Percentiles rank a stretch among this genome's conserved stretches.
Conservation (phyloP, 2,329 filamentous ascomycete genomes). For the Alternaria ethzedia region DNA sequence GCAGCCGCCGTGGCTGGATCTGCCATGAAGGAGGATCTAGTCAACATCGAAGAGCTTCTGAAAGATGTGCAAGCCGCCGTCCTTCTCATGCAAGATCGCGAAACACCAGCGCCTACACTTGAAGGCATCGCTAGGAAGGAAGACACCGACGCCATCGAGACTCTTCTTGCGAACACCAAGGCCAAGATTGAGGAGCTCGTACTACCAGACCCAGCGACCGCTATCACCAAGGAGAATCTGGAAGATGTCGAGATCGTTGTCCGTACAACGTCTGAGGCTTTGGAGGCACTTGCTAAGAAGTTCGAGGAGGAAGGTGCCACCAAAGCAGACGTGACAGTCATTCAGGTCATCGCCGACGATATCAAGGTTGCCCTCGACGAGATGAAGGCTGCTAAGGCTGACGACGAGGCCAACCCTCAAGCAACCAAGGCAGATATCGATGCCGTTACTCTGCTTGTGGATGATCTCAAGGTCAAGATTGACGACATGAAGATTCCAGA, state of each 20-base stretch:
- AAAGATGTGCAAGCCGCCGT: conserved; percentile 67
- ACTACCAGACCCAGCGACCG: conserved; percentile 69
- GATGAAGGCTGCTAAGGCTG: conserved; percentile 56
- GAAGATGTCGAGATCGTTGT: conserved; percentile 70
- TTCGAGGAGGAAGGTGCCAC: conserved; percentile 72
- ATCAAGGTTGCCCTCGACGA: conserved; percentile 79
- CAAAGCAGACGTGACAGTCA: conserved; percentile 77
- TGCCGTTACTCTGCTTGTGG: conserved; percentile 76
- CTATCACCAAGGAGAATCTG: conserved; percentile 68
- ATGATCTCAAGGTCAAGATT: conserved; percentile 82
- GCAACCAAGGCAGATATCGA: conserved; percentile 84
- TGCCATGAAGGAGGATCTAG: conserved; percentile 60
- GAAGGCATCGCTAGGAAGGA: conserved; percentile 73
- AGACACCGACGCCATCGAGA: conserved; percentile 90
- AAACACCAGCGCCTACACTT: conserved; percentile 26
- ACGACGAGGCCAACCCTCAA: conserved; percentile 62
- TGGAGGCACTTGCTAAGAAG: conserved; percentile 70
- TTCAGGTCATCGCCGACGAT: conserved; percentile 81
- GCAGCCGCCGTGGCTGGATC: conserved; percentile 46
- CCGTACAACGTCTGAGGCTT: conserved; percentile 74
- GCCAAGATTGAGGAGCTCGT: conserved; percentile 82
- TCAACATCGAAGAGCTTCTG: conserved; percentile 53
- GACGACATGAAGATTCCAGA: conserved; percentile 76
- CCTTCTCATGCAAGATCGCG: conserved; percentile 37
- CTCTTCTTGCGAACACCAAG: conserved; percentile 87